Conservation (phyloP, 768 basidiomycete genomes). For the Russula virescens region DNA sequence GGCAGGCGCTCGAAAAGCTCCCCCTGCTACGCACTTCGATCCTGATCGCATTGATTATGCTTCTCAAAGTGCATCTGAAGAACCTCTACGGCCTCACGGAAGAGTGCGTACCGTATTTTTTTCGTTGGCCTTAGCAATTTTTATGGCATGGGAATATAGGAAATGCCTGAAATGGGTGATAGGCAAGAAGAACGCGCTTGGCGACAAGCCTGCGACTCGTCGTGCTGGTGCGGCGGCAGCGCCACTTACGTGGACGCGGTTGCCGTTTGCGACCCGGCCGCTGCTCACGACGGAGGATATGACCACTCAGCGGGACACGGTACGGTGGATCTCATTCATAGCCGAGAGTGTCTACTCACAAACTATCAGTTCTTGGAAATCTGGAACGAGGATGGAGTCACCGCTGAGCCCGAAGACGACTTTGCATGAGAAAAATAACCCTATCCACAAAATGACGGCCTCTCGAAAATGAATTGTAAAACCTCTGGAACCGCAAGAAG, state of each 20-base stretch:
- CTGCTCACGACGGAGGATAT: conserved; percentile 60
- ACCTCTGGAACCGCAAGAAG: not conserved
- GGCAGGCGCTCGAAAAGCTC: conserved; percentile 24
- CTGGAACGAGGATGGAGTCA: conserved; percentile 77
- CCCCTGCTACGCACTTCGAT: conserved; percentile 60
- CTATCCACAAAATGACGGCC: not conserved
- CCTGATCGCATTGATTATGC: conserved; percentile 76
- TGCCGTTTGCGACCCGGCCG: conserved; percentile 59
- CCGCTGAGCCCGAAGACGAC: conserved; percentile 48
- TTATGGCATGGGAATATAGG: conserved; percentile 35
- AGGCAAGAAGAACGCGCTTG: conserved; percentile 85
- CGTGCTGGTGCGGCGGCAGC: conserved; percentile 53
- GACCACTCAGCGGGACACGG: conserved; percentile 54
- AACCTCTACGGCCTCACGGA: conserved; percentile 78
- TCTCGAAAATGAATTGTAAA: not conserved
- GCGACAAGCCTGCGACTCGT: conserved; percentile 72
- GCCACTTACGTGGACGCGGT: conserved; percentile 64
- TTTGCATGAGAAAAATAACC: conserved; percentile 12
- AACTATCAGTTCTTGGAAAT: conserved; percentile 59
- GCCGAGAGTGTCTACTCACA: not conserved
- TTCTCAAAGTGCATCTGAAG: conserved; percentile 85
- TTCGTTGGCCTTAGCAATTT: not conserved
- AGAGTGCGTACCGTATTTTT: conserved; percentile 55
- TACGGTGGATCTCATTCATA: conserved; percentile 31
- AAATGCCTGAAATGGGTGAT: conserved; percentile 87